Conservation (phyloP, 495 filamentous ascomycete species). For the Neurospora sp. region DNA sequence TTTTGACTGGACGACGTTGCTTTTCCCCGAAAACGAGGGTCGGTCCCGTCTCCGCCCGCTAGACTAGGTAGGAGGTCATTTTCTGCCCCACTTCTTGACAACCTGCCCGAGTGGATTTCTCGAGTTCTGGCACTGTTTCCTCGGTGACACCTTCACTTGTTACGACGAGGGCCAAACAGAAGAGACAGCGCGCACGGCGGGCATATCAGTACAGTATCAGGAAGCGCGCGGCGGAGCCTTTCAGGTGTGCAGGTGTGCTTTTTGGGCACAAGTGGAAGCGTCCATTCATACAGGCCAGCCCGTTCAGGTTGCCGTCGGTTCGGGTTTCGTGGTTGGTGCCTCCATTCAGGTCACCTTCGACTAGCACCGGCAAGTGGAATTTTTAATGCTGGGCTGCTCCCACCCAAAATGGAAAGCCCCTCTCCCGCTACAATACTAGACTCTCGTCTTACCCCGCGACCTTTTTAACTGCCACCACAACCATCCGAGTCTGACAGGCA, state of each 20-base stretch:
- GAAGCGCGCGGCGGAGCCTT: background rate
- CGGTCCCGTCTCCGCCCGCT: background rate
- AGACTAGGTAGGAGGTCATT: background rate
- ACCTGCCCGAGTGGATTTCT: background rate
- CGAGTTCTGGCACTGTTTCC: background rate
- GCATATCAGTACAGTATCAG: background rate
- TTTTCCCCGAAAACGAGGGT: background rate
- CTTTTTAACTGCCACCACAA: background rate
- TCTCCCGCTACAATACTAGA: background rate
- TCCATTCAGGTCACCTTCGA: background rate
- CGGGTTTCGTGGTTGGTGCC: background rate
- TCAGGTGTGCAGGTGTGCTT: background rate
- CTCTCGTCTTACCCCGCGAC: background rate
- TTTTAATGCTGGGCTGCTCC: background rate
- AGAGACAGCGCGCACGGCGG: background rate
- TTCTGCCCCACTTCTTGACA: background rate
- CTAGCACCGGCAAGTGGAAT: background rate
- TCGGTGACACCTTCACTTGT: background rate
- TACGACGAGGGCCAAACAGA: background rate
- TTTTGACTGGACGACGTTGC: background rate
- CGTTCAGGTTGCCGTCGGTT: background rate
- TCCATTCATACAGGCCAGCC: background rate
- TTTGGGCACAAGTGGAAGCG: background rate
- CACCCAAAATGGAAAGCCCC: background rate
- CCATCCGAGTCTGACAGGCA: background rate